phyloP scores from a whole-genome alignment of 1,284 basidiomycete genomes.

The Irpex sp. region DNA sequence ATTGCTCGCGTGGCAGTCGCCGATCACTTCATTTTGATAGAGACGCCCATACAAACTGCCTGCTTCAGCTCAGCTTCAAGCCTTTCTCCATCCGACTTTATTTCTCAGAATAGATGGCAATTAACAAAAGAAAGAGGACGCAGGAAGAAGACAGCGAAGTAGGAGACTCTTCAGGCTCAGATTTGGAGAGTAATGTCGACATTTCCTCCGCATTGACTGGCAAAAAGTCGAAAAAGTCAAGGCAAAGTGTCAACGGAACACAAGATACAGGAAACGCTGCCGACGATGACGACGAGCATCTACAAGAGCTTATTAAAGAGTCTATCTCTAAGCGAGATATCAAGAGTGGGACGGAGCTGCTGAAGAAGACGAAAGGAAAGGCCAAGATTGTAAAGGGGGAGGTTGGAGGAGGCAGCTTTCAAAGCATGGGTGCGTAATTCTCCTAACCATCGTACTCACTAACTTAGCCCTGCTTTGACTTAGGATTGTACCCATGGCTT shows the following conservation, averaged over 20 bases:
- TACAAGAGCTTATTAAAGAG: constrained; percentile 54
- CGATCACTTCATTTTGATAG: not conserved
- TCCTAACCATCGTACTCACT: not conserved
- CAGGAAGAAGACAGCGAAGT: not conserved
- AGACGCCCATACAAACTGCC: not conserved
- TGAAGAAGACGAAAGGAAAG: constrained; percentile 70
- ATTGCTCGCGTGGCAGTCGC: not conserved
- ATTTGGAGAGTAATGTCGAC: constrained; percentile 8
- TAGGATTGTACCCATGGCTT: constrained; percentile 80
- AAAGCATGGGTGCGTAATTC: constrained; percentile 71
- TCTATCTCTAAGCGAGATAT: constrained; percentile 63
- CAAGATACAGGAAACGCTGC: constrained; percentile 17
- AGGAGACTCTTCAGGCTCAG: not conserved
- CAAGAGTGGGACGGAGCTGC: constrained; percentile 61
- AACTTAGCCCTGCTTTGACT: not conserved
- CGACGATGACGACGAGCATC: constrained; percentile 47
- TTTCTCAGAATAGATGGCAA: constrained; percentile 1
- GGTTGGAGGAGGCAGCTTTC: constrained; percentile 79
- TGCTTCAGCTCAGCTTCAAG: not conserved
- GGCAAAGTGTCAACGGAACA: not conserved
- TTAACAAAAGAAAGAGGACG: constrained; percentile 10
- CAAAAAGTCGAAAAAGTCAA: constrained; percentile 6
- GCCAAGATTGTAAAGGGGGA: constrained; percentile 62
- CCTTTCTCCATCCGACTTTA: not conserved
- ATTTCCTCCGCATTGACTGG: constrained; percentile 15